Evolutionary conservation across 148 eudicot genomes (phyloP).

Genomic region (Tetragonia tetragonoides): DNA sequence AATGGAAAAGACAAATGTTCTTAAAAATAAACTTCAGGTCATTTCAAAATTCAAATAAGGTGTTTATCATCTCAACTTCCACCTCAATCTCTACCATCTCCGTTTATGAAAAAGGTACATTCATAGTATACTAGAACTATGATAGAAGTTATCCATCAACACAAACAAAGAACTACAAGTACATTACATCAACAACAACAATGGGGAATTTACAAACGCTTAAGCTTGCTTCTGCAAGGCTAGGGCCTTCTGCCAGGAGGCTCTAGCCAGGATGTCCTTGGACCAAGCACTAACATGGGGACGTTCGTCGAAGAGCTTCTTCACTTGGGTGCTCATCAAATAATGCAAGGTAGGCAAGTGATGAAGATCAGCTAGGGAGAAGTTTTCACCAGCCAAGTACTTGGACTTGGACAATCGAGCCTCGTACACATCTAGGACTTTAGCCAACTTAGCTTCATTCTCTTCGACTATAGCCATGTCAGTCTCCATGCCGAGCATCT

Average conservation of each 20-base stretch:
- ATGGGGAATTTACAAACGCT: too few species aligned
- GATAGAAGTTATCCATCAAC: too few species aligned
- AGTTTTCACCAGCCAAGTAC: slow-evolving; percentile 62
- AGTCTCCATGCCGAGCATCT: slow-evolving; percentile 27
- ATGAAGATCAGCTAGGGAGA: slow-evolving; percentile 63
- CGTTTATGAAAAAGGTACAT: too few species aligned
- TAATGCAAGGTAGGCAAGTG: slow-evolving; percentile 46
- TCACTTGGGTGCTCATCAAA: slow-evolving; percentile 36
- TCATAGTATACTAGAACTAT: too few species aligned
- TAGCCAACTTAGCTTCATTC: slow-evolving; percentile 35
- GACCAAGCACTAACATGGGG: slow-evolving; percentile 56
- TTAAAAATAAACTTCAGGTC: too few species aligned
- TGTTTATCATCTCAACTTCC: too few species aligned
- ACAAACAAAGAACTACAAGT: too few species aligned
- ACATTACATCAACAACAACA: too few species aligned
- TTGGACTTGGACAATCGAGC: slow-evolving; percentile 47
- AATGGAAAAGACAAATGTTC: too few species aligned
- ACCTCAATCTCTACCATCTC: too few species aligned
- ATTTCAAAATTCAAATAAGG: too few species aligned
- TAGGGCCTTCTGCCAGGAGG: slow-evolving; percentile 38
- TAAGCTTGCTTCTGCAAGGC: too few species aligned
- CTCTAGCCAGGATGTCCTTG: slow-evolving; percentile 55
- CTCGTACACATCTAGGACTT: slow-evolving; percentile 68
- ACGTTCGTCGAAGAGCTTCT: slow-evolving; percentile 40
- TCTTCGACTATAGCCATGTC: slow-evolving; percentile 42